A percentile compares a stretch with the other conserved stretches of the same genome.
Evolutionary conservation across 2,329 filamentous ascomycete species (phyloP).

Genomic region (Penicillium olsonii): DNA sequence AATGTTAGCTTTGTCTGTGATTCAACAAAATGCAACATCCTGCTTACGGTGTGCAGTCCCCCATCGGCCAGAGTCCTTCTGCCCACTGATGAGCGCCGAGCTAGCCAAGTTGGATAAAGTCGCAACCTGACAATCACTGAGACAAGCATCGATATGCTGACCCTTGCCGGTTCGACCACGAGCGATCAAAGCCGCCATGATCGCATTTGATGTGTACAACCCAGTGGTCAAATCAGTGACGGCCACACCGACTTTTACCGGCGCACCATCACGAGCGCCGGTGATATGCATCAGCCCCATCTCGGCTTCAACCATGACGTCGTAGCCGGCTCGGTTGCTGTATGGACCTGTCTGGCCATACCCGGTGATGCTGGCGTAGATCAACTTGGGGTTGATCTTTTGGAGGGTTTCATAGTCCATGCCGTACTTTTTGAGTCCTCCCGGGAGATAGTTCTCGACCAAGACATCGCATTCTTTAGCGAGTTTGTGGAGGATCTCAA

Average conservation of each 20-base stretch:
- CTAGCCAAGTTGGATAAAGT: slow-evolving; percentile 95
- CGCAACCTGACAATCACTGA: slow-evolving; percentile 94
- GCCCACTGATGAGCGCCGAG: slow-evolving; percentile 82
- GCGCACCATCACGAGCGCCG: slow-evolving; percentile 79
- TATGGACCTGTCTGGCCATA: slow-evolving; percentile 97
- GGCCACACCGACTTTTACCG: slow-evolving; percentile 95
- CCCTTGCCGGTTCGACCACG: slow-evolving; percentile 74
- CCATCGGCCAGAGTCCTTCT: slow-evolving; percentile 88
- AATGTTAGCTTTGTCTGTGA: slow-evolving; percentile 28
- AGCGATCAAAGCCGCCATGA: slow-evolving; percentile 88
- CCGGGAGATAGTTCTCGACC: slow-evolving; percentile 95
- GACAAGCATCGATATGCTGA: slow-evolving; percentile 86
- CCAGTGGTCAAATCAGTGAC: slow-evolving; percentile 96
- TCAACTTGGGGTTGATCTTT: slow-evolving; percentile 78
- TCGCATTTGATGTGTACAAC: slow-evolving; percentile 89
- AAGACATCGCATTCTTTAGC: slow-evolving; percentile 85
- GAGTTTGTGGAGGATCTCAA: slow-evolving; percentile 83
- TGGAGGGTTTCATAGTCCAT: slow-evolving; percentile 84
- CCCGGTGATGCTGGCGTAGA: slow-evolving; percentile 95
- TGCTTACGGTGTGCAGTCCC: slow-evolving; percentile 86
- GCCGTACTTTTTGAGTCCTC: slow-evolving; percentile 82
- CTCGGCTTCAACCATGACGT: slow-evolving; percentile 99
- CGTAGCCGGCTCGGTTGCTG: slow-evolving; percentile 83
- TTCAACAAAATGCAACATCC: background rate
- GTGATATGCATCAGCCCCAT: slow-evolving; percentile 99